phyloP scores from a whole-genome alignment of 257 asterid genomes.

The Scutellaria barbata region DNA sequence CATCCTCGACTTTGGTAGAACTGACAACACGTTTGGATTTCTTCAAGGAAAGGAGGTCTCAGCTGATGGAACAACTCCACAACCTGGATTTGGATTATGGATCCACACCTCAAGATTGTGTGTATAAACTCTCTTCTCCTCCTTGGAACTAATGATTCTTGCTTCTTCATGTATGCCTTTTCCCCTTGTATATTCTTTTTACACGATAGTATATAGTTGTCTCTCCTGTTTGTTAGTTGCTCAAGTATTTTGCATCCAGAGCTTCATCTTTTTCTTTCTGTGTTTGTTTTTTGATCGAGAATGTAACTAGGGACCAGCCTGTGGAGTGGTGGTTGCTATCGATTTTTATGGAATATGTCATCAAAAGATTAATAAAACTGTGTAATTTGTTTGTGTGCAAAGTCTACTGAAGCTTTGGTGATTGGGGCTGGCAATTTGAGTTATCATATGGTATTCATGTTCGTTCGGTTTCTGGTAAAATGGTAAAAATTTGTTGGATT shows the following conservation, averaged over 20 bases:
- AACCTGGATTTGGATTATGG: constrained; percentile 74
- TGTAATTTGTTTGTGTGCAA: constrained; percentile 8
- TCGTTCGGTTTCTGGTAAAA: no score
- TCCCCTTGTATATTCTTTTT: constrained; percentile 50
- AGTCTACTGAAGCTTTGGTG: neutral
- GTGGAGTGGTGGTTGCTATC: constrained; percentile 23
- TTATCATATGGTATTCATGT: no score
- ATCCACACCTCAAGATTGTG: constrained; percentile 63
- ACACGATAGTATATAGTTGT: constrained; percentile 38
- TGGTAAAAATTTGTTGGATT: no score
- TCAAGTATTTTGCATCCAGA: neutral
- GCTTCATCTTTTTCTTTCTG: neutral
- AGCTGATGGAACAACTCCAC: constrained; percentile 95
- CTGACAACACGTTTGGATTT: constrained; percentile 87
- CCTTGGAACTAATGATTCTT: constrained; percentile 68
- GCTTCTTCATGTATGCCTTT: constrained; percentile 2
- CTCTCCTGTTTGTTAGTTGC: constrained; percentile 24
- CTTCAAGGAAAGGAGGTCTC: constrained; percentile 97
- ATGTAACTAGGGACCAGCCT: constrained; percentile 37
- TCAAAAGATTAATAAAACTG: constrained; percentile 17
- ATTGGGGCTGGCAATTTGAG: neutral
- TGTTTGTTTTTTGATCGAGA: constrained; percentile 29
- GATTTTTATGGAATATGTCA: neutral
- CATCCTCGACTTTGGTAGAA: constrained; percentile 83
- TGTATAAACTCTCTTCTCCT: constrained; percentile 79